A percentile compares a stretch with the other conserved stretches of the same genome.
Evolutionary conservation across 148 eudicot genomes (phyloP).

Genomic region (Persicaria maculosa): DNA sequence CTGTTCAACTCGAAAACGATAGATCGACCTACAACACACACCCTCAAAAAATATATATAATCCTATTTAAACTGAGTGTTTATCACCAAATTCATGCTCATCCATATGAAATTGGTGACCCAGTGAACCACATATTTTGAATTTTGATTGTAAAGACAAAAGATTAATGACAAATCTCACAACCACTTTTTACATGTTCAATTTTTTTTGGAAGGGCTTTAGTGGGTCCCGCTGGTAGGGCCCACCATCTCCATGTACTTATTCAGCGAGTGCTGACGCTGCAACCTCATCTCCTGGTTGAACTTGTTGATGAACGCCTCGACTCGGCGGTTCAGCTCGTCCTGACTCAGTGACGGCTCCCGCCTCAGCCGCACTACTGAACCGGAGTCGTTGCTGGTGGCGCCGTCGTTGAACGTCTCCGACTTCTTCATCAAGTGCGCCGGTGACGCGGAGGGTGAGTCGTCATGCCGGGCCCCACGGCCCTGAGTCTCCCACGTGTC

Average conservation of each 20-base stretch:
- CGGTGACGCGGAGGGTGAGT: conserved; percentile 16
- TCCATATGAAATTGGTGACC: background rate
- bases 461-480: conserved; percentile 19
- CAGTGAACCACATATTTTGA: background rate
- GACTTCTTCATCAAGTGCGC: conserved; percentile 28
- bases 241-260: conserved; percentile 62
- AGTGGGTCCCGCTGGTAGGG: conserved; percentile 28
- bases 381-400: conserved; percentile 21
- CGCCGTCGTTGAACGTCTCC: conserved; percentile 54
- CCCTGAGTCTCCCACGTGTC: conserved; percentile 47
- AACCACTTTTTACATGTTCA: background rate
- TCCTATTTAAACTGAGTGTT: background rate
- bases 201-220: background rate
- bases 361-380: conserved; percentile 31
- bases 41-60: too few relatives aligned
- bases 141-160: background rate
- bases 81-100: background rate
- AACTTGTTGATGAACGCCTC: conserved; percentile 84
- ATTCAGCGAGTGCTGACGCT: conserved; percentile 67
- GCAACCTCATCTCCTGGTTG: conserved; percentile 81
- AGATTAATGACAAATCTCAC: background rate
- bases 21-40: background rate
- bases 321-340: conserved; percentile 81
- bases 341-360: conserved; percentile 69
- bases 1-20: background rate